Evolutionary conservation across 495 filamentous ascomycete genomes (phyloP), one percentile per base, ranked within the genome.

Genomic region (Aspergillus indologenus): DNA sequence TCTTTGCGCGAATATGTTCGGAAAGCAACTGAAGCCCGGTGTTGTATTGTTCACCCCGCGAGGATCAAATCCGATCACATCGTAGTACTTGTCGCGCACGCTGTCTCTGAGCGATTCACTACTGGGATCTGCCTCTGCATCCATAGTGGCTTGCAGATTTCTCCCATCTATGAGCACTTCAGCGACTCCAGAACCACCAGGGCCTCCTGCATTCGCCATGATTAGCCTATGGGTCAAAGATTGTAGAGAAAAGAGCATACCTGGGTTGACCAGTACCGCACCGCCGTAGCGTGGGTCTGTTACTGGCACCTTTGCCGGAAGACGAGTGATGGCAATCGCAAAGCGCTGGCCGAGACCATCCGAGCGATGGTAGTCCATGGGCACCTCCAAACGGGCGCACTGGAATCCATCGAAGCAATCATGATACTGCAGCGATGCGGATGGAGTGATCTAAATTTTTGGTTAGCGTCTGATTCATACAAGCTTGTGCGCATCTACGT

Each of bases 31-130:
- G 26, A 79, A 72, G 0, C 65, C 61, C 1, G 83, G 83, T 0
- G 71, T 75, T 1, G 80, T 79, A 17, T 74, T 71, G n/a, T 76
- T 78, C 18, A 85, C 75, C 0, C 83, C 82, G 0, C 83, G 73
- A 9, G 82, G 80, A 65, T 85, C 83, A 54, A 84, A 85, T 0
- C 78, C 75, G 44, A 86, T 71, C 21, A 85, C 75, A 54, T 86
- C 83, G 60, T 74, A 85, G 54, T 80, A 78, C 43, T 75, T 74
- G 45, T 72, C 59, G 29, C 9, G 7, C 4, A 40, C 45, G 11
- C 44, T 42, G 1, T 63, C 50, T 5, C 45, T 5, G 1, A 54
- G 20, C 1, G 20, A n/a, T 8, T 47, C 34, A 15, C 46, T 19
- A 20, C n/a, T 51, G 0, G 72, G 71, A 23, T 69, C 65, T 7